Base-by-base conservation (phyloP, 176 grass and related monocot species). In the Panicum miliaceum region DNA sequence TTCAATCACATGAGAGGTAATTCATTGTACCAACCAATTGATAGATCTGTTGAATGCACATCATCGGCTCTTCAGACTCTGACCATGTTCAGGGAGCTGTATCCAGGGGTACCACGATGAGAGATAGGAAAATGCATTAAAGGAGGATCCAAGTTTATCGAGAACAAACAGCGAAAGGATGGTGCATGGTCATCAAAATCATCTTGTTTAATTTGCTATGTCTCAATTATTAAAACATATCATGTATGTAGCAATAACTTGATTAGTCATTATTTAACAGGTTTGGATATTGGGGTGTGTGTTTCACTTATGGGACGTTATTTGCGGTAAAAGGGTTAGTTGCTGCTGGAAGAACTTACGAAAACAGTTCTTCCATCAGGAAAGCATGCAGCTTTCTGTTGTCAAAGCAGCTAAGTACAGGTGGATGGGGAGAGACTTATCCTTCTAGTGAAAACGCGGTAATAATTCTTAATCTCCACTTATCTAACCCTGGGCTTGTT, bases 341-440 rank as follows among this genome's bases (percentile, higher is more conserved):
- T 45, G 81, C 73, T 3, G 86, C 81, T 36, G 81, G 87, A 65
- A 89, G 71, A 75, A 67, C 75, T 1, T 84, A 89, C 4, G 45
- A 84, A 11, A 89, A 65, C 15, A 84, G 52, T 15, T 23, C 51
- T 16, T 74, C 7, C 69, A 65, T 84, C 23, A 81, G 53, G 48
- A 89, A 74, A 43, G 81, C 81, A 26, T 89, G 87, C 63, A 54
- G 79, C 6, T 89, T 84, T 64, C 18, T 89, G 13, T 41, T 89
- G 2, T 84, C 81, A 37, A 89, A 84, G 66, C 73, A 84, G 59
- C 19, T 84, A 3, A 13, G 26, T 45, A 56, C 56, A 2, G 81
- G 87, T 23, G 87, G 87, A 19, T 84, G 81, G 87, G 81, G 81
- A 9, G 87, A 72, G 5, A 63, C 4, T 6, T 32, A 32, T 15